Conservation (phyloP, 495 filamentous ascomycete species). For the Letharia columbiana region DNA sequence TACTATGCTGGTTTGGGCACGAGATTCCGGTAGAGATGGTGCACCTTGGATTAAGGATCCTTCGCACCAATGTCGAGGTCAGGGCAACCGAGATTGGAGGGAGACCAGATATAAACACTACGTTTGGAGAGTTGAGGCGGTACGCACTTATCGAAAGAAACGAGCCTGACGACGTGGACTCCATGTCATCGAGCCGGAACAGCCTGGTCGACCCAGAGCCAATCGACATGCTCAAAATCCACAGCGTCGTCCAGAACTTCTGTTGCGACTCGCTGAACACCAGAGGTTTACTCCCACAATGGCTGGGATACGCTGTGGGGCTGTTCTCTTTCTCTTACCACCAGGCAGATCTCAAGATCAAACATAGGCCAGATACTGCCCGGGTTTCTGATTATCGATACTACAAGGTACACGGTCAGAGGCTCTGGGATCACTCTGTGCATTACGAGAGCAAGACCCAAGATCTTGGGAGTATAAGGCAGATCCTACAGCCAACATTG, state of each 20-base stretch:
- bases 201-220: slow-evolving; percentile 44
- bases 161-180: slow-evolving; percentile 38
- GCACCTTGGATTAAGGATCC: slow-evolving; percentile 49
- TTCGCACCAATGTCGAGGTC: slow-evolving; percentile 44
- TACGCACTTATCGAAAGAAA: slow-evolving; percentile 65
- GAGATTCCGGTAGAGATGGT: slow-evolving; percentile 71
- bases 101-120: slow-evolving; percentile 56
- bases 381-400: slow-evolving; percentile 30
- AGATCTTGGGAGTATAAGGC: slow-evolving; percentile 33
- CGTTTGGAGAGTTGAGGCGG: slow-evolving; percentile 55
- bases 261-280: slow-evolving; percentile 60
- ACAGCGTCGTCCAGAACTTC: slow-evolving; percentile 72
- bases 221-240: slow-evolving; percentile 65
- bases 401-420: slow-evolving; percentile 34
- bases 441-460: slow-evolving; percentile 36
- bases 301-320: slow-evolving; percentile 30
- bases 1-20: slow-evolving; percentile 68
- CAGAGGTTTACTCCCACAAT: slow-evolving; percentile 33
- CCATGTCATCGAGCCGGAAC: slow-evolving; percentile 37
- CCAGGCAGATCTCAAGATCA: slow-evolving; percentile 25
- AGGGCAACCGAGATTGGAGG: slow-evolving; percentile 43
- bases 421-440: slow-evolving; percentile 35
- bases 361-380: slow-evolving; percentile 17
- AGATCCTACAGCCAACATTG: slow-evolving; percentile 41
- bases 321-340: slow-evolving; percentile 34